These are phyloP conservation scores for Echinosophora koreensis DNA, from an alignment of 306 rosid species.

Conservation along the genomic window DNA sequence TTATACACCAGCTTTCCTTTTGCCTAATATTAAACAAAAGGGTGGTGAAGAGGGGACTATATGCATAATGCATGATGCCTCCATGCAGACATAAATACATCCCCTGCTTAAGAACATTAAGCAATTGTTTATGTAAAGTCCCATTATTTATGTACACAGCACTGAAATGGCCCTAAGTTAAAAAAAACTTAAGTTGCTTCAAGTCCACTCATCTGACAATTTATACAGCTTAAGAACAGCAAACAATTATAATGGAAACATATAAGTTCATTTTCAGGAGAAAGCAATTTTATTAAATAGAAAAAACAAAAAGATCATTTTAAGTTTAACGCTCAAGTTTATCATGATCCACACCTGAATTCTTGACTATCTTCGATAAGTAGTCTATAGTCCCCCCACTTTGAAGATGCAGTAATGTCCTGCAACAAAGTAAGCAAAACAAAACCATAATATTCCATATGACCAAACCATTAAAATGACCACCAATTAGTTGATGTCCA, in stretches of 20 bases:
- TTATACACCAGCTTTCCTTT: neutral
- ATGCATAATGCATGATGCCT: neutral
- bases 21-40: constrained; percentile 13
- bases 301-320: constrained; percentile 32
- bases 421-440: constrained; percentile 50
- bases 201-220: neutral
- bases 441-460: constrained; percentile 17
- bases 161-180: neutral
- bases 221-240: neutral
- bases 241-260: neutral
- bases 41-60: neutral
- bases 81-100: neutral
- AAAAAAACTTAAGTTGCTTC: neutral
- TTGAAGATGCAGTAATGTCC: constrained; percentile 77
- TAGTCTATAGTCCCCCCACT: constrained; percentile 78
- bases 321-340: constrained; percentile 32
- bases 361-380: constrained; percentile 74
- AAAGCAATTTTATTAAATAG: neutral
- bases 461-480: constrained; percentile 39
- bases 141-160: neutral
- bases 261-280: neutral
- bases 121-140: neutral
- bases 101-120: neutral
- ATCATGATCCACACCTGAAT: constrained; percentile 68
- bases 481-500: constrained; percentile 31